A percentile compares a stretch with the other conserved stretches of the same genome.
phyloP scores from a whole-genome alignment of 2,329 filamentous ascomycete genomes.

The Blastomyces gilchristii region DNA sequence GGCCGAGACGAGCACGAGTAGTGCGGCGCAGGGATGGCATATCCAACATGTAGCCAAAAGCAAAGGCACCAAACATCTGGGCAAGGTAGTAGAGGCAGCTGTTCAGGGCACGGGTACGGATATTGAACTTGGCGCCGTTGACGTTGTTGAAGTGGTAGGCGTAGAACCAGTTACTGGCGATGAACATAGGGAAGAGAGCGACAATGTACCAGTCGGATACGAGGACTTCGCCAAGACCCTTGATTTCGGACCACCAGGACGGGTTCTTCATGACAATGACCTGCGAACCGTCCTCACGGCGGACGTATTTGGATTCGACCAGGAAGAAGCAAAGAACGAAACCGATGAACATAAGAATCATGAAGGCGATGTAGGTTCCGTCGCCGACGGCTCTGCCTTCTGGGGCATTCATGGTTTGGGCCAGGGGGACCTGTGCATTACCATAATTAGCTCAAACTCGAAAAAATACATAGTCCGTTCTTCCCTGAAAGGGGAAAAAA shows the following conservation, averaged over 20 bases:
- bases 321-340: conserved; percentile 60
- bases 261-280: conserved; percentile 88
- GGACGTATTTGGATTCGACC: conserved; percentile 59
- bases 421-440: conserved; percentile 32
- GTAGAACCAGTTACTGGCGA: conserved; percentile 71
- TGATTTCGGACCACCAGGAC: conserved; percentile 68
- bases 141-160: conserved; percentile 68
- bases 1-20: conserved; percentile 55
- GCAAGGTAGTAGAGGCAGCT: conserved; percentile 67
- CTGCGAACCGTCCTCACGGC: conserved; percentile 65
- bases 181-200: conserved; percentile 71
- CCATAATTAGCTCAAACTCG: not conserved
- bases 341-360: conserved; percentile 68
- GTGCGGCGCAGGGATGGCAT: conserved; percentile 49
- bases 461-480: too few relatives aligned
- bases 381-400: conserved; percentile 41
- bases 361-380: conserved; percentile 80
- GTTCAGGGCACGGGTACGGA: conserved; percentile 66
- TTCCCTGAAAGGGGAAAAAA: too few relatives aligned
- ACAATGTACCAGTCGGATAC: conserved; percentile 61
- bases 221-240: conserved; percentile 65
- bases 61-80: conserved; percentile 65
- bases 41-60: conserved; percentile 66
- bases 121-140: conserved; percentile 61
- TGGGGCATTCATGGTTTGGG: conserved; percentile 35